A percentile compares a stretch with the other conserved stretches of the same genome.
phyloP scores from a whole-genome alignment of 1,284 basidiomycete genomes.

The Agroathelia rolfsii region DNA sequence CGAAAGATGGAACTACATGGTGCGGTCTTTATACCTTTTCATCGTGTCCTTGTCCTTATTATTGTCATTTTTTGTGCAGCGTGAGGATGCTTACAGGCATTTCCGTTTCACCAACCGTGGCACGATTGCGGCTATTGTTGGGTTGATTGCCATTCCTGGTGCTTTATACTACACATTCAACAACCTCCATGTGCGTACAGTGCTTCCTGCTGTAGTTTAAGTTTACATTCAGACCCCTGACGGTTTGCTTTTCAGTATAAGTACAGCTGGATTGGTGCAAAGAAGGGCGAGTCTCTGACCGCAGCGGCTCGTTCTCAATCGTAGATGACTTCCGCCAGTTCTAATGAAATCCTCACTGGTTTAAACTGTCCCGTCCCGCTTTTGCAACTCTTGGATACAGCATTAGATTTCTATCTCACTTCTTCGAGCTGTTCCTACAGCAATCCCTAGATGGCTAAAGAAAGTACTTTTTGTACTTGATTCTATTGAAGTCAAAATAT shows the following conservation, averaged over 20 bases:
- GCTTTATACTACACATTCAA: constrained; percentile 29
- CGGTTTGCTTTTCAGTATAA: constrained; percentile 31
- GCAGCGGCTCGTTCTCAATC: no score
- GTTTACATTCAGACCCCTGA: background rate
- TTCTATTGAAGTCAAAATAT: no score
- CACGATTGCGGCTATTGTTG: constrained; percentile 40
- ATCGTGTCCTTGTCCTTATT: constrained; percentile 5
- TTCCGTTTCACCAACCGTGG: constrained; percentile 69
- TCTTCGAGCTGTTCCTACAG: no score
- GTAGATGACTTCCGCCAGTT: no score
- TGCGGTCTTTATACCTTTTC: constrained; percentile 22
- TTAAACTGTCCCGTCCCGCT: no score
- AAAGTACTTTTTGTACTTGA: no score
- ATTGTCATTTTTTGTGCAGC: constrained; percentile 32
- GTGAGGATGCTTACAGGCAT: constrained; percentile 70
- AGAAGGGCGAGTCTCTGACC: constrained; percentile 31
- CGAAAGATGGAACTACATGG: constrained; percentile 74
- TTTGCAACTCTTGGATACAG: no score
- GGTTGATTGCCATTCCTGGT: constrained; percentile 37
- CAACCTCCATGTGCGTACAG: constrained; percentile 26
- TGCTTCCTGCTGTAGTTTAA: background rate
- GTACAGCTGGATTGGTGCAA: constrained; percentile 39
- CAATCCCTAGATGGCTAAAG: no score
- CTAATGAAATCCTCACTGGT: no score
- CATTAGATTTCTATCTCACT: no score